phyloP scores from a whole-genome alignment of 371 early-diverging fungal species.

The Actinomortierella wolfii region DNA sequence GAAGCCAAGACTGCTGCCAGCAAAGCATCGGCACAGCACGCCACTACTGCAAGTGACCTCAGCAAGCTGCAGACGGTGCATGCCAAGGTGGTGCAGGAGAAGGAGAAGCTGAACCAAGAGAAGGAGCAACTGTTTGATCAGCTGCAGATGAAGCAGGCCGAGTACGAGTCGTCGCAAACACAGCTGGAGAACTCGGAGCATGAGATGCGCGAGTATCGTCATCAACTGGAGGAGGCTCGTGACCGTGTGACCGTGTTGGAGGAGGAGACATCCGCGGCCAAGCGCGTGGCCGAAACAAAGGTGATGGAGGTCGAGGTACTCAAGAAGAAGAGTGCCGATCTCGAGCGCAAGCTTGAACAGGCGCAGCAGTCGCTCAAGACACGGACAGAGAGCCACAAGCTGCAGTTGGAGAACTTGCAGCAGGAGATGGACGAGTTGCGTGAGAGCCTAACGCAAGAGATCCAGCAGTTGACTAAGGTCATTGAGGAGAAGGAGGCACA shows the following conservation, averaged over 20 bases:
- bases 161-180: conserved; percentile 71
- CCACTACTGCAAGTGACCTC: conserved; percentile 31
- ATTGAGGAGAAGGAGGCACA: conserved; percentile 61
- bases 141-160: conserved; percentile 67
- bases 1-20: conserved; percentile 28
- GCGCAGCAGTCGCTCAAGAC: conserved; percentile 50
- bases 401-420: conserved; percentile 51
- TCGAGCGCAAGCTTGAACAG: conserved; percentile 39
- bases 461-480: conserved; percentile 42
- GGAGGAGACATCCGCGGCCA: conserved; percentile 50
- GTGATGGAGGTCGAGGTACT: conserved; percentile 46
- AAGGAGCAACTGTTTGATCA: conserved; percentile 66
- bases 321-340: conserved; percentile 39
- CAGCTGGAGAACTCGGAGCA: conserved; percentile 62
- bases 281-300: conserved; percentile 37
- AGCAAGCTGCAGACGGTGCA: conserved; percentile 37
- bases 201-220: conserved; percentile 55
- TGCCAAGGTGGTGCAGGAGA: conserved; percentile 46
- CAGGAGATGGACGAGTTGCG: conserved; percentile 53
- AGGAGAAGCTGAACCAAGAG: conserved; percentile 55
- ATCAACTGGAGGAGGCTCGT: conserved; percentile 55
- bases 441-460: conserved; percentile 45
- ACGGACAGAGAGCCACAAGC: conserved; percentile 48
- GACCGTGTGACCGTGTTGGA: conserved; percentile 58
- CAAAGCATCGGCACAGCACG: conserved; percentile 28